Percentiles rank a stretch among this genome's conserved stretches.
phyloP scores from a whole-genome alignment of 306 rosid genomes.

The Mucuna pruriens region DNA sequence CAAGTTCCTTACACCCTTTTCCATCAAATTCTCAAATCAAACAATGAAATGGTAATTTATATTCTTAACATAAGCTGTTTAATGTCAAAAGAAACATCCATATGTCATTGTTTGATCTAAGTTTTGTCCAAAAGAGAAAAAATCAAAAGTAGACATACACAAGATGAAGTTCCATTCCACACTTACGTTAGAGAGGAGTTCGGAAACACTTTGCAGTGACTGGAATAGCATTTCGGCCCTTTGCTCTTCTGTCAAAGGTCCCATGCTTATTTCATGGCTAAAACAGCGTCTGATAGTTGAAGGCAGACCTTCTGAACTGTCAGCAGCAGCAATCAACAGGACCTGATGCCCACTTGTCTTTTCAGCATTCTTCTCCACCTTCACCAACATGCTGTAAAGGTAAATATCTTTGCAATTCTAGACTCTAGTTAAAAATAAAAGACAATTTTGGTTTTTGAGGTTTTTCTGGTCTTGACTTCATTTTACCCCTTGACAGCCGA shows the following conservation, averaged over 20 bases:
- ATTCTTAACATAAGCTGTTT: background rate
- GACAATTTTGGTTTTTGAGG: background rate
- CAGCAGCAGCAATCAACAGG: conserved; percentile 85
- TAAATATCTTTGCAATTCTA: conserved; percentile 38
- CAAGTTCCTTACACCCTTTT: background rate
- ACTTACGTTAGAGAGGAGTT: conserved; percentile 67
- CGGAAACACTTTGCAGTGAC: conserved; percentile 66
- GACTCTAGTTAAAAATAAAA: background rate
- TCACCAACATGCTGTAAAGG: conserved; percentile 41
- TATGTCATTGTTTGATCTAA: background rate
- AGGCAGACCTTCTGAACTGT: conserved; percentile 89
- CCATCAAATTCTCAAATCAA: background rate
- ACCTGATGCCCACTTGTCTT: conserved; percentile 61
- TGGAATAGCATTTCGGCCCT: conserved; percentile 75
- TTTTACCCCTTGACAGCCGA: background rate
- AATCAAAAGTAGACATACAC: conserved; percentile 29
- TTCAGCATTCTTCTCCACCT: conserved; percentile 55
- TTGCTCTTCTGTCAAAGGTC: conserved; percentile 90
- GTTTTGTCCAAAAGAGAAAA: background rate
- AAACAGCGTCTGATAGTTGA: conserved; percentile 85
- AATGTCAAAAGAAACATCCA: background rate
- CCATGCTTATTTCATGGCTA: conserved; percentile 93
- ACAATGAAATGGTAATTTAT: background rate
- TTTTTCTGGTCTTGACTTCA: conserved; percentile 17
- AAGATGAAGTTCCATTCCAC: conserved; percentile 18